A percentile compares a stretch with the other conserved stretches of the same genome.
These are phyloP conservation scores for Lentinula raphanica DNA, from an alignment of 768 basidiomycete genomes.

Conservation along the genomic window DNA sequence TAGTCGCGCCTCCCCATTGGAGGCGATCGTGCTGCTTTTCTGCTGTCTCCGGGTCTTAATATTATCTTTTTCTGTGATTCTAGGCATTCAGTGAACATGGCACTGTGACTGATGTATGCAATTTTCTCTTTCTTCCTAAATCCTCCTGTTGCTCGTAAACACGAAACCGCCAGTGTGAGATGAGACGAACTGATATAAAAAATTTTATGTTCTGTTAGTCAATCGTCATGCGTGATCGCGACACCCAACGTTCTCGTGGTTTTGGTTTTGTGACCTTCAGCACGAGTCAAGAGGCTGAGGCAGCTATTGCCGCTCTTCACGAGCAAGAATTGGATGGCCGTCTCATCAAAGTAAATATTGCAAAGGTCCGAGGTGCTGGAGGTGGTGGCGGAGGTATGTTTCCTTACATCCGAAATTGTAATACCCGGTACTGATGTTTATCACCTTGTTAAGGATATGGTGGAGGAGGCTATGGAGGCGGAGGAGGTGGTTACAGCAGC, in stretches of 20 bases:
- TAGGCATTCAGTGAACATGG: slow-evolving; percentile 85
- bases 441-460: neutral
- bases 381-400: slow-evolving; percentile 44
- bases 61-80: slow-evolving; percentile 41
- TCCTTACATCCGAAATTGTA: neutral
- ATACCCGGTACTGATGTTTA: neutral
- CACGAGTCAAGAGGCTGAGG: slow-evolving; percentile 58
- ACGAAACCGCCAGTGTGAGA: slow-evolving; percentile 22
- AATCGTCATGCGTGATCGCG: slow-evolving; percentile 98
- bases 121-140: slow-evolving; percentile 18
- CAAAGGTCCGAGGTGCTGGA: slow-evolving; percentile 60
- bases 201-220: slow-evolving; percentile 51
- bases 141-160: slow-evolving; percentile 12
- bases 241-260: slow-evolving; percentile 94
- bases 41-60: slow-evolving; percentile 27
- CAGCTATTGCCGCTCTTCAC: slow-evolving; percentile 73
- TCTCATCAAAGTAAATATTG: slow-evolving; percentile 83
- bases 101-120: slow-evolving; percentile 87
- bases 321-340: slow-evolving; percentile 94
- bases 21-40: slow-evolving; percentile 21
- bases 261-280: slow-evolving; percentile 92
- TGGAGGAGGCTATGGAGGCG: slow-evolving; percentile 15
- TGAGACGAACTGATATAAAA: slow-evolving; percentile 25
- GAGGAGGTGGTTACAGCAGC: slow-evolving; percentile 15
- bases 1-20: slow-evolving; percentile 17